Evolutionary conservation across 169 alveolate genomes (phyloP).

Genomic region (Cryptosporidium bovis): DNA sequence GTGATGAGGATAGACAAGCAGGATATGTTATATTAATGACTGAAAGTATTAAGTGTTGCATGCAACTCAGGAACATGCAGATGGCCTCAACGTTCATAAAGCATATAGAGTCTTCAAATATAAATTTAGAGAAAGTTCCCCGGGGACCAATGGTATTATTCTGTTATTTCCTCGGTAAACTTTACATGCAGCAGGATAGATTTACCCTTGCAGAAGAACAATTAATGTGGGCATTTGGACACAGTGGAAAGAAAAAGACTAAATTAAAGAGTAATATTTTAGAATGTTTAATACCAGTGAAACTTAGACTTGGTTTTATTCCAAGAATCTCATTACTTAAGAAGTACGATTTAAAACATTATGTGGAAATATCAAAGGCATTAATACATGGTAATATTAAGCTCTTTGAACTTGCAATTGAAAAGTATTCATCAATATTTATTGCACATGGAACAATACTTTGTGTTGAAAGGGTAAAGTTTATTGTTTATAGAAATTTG

Average conservation of each 20-base stretch:
- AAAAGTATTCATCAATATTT: constrained; percentile 72
- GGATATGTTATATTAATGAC: constrained; percentile 86
- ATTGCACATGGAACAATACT: constrained; percentile 85
- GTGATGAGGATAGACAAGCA: constrained; percentile 87
- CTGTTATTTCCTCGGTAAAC: constrained; percentile 83
- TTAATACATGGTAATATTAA: constrained; percentile 81
- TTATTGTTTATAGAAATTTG: constrained; percentile 83
- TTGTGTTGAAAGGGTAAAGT: constrained; percentile 85
- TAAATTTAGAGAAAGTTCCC: constrained; percentile 82
- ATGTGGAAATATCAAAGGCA: constrained; percentile 81
- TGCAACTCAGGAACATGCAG: constrained; percentile 90
- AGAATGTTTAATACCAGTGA: constrained; percentile 85
- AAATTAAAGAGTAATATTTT: constrained; percentile 82
- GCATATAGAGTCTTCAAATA: constrained; percentile 84
- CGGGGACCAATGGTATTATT: constrained; percentile 87
- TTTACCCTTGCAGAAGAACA: constrained; percentile 79
- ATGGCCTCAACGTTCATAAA: constrained; percentile 89
- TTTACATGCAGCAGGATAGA: constrained; percentile 88
- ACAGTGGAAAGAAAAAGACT: constrained; percentile 77
- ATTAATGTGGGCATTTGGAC: constrained; percentile 78
- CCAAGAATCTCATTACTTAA: constrained; percentile 81
- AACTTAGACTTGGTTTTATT: constrained; percentile 84
- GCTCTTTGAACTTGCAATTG: constrained; percentile 79
- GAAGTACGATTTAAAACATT: constrained; percentile 82
- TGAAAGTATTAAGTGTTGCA: constrained; percentile 86